phyloP scores from a whole-genome alignment of 208 protist genomes.

The Acanthamoeba lenticulata region DNA sequence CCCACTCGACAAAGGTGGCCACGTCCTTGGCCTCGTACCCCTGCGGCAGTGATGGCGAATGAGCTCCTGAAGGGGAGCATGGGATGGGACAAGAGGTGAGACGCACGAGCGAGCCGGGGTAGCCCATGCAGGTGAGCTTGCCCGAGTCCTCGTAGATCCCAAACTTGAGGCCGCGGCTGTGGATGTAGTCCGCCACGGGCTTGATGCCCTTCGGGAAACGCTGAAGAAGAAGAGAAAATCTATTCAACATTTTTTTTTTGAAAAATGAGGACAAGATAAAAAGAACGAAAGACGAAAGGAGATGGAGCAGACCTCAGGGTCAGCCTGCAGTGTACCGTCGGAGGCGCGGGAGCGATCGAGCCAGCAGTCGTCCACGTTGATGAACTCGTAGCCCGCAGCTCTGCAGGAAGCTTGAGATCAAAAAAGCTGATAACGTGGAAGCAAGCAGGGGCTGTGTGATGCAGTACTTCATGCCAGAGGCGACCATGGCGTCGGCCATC shows the following conservation, averaged over 20 bases:
- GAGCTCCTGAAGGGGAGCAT: background rate
- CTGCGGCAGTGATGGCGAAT: background rate
- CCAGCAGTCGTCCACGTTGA: constrained; percentile 77
- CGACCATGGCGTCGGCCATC: constrained; percentile 58
- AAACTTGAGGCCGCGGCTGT: constrained; percentile 67
- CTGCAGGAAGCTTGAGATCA: constrained; percentile 9
- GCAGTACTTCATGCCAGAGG: constrained; percentile 52
- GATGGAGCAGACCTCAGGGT: background rate
- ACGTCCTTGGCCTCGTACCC: constrained; percentile 29
- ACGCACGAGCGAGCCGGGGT: constrained; percentile 12
- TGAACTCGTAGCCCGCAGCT: constrained; percentile 70
- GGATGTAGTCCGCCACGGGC: constrained; percentile 73
- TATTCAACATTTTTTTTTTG: too few relatives aligned
- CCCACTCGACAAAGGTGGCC: constrained; percentile 58
- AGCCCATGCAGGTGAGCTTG: constrained; percentile 16
- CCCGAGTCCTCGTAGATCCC: constrained; percentile 68
- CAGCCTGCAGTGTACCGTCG: constrained; percentile 45
- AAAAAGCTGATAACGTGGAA: too few relatives aligned
- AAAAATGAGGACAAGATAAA: too few relatives aligned
- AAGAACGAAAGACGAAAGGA: background rate
- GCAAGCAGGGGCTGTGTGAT: too few relatives aligned
- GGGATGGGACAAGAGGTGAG: background rate
- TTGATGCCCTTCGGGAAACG: constrained; percentile 70
- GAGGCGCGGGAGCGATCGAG: background rate
- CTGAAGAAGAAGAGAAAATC: background rate